Conservation (phyloP, 148 eudicot genomes). For the Chenopodium quinoa region DNA sequence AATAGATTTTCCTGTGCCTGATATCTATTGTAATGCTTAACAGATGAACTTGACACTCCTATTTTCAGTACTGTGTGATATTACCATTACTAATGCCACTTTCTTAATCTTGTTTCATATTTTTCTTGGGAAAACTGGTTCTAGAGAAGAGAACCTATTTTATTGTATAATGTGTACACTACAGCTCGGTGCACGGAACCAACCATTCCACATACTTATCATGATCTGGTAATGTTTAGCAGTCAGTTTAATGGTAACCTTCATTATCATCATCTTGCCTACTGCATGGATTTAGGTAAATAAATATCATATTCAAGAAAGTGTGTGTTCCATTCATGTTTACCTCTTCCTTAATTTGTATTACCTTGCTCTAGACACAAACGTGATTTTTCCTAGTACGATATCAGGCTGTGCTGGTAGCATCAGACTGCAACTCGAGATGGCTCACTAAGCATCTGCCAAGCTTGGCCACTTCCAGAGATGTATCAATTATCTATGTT, state of each 20-base stretch:
- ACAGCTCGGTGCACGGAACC: neutral
- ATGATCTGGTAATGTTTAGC: neutral
- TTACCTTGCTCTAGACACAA: neutral
- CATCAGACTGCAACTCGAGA: constrained; percentile 75
- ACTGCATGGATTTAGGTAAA: neutral
- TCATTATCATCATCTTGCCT: neutral
- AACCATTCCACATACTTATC: neutral
- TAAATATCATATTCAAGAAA: neutral
- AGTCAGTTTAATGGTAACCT: neutral
- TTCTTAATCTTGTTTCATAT: neutral
- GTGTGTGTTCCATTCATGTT: neutral
- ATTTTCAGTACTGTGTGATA: neutral
- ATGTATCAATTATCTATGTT: constrained; percentile 64
- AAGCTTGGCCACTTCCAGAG: constrained; percentile 64
- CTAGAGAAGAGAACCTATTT: no score
- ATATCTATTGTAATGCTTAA: neutral
- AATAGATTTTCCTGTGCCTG: no score
- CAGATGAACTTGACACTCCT: no score
- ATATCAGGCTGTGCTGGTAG: constrained; percentile 71
- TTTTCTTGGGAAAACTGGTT: neutral
- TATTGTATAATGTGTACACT: neutral
- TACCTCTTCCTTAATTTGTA: neutral
- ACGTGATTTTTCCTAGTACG: neutral
- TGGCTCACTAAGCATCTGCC: constrained; percentile 82
- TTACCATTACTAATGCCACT: neutral